Conservation (phyloP, 805 yeast species). For the Barnettozyma vustinii region DNA sequence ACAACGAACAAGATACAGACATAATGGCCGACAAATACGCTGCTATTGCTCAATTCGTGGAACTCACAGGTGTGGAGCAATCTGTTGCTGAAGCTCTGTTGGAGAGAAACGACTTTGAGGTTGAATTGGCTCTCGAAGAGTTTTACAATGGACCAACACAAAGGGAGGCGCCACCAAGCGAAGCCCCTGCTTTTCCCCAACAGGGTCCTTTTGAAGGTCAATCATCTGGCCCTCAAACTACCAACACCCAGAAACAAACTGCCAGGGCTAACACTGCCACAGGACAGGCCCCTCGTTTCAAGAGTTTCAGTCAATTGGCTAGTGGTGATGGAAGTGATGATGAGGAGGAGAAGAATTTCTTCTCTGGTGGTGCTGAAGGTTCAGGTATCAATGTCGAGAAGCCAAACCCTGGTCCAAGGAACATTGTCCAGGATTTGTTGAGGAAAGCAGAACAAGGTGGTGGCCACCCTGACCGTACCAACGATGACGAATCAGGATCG, state of each 20-base stretch:
- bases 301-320: slow-evolving; percentile 35
- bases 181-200: background rate
- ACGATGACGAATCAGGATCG: slow-evolving; percentile 32
- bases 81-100: slow-evolving; percentile 19
- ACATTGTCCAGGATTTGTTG: slow-evolving; percentile 48
- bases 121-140: slow-evolving; percentile 29
- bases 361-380: slow-evolving; percentile 65
- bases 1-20: background rate
- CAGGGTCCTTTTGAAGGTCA: slow-evolving; percentile 1
- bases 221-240: background rate
- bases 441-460: slow-evolving; percentile 67
- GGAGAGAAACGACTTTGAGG: slow-evolving; percentile 26
- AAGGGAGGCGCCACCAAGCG: slow-evolving; percentile 7
- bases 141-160: slow-evolving; percentile 25
- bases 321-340: slow-evolving; percentile 38
- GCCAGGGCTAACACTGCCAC: slow-evolving; percentile 9
- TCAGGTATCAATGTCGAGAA: slow-evolving; percentile 78
- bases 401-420: slow-evolving; percentile 41
- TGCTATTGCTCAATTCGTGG: slow-evolving; percentile 13
- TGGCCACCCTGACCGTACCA: slow-evolving; percentile 29
- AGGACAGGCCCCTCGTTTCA: slow-evolving; percentile 26
- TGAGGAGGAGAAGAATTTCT: slow-evolving; percentile 55
- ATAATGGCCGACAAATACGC: slow-evolving; percentile 8
- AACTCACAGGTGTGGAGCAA: slow-evolving; percentile 18
- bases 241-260: background rate